Evolutionary conservation across 345 rosid species (phyloP).

Genomic region (Salix koriyanagi): DNA sequence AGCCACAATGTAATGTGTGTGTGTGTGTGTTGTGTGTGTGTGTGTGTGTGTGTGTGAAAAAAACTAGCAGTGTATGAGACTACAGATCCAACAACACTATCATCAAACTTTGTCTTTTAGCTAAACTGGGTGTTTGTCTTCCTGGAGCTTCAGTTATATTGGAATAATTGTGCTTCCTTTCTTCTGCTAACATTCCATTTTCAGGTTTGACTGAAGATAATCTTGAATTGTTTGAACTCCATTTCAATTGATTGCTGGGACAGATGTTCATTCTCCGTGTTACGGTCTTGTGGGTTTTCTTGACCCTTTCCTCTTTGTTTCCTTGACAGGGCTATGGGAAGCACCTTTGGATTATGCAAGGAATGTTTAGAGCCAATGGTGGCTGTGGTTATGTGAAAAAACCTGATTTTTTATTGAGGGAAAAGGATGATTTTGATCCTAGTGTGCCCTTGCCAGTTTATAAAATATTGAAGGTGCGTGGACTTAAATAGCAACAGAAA

Average conservation of each 20-base stretch:
- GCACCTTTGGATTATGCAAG: constrained; percentile 29
- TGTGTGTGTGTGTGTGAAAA: too few species aligned
- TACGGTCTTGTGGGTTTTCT: background rate
- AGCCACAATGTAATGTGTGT: background rate
- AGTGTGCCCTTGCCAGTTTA: background rate
- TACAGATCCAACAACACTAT: background rate
- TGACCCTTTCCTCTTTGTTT: background rate
- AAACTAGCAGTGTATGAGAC: too few species aligned
- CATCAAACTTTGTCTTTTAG: background rate
- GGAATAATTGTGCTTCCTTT: background rate
- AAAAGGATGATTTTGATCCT: constrained; percentile 15
- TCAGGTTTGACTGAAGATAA: background rate
- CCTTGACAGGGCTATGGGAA: constrained; percentile 20
- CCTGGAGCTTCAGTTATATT: background rate
- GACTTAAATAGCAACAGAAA: background rate
- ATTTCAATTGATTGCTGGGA: background rate
- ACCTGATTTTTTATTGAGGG: constrained; percentile 18
- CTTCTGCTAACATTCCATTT: background rate
- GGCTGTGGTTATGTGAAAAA: constrained; percentile 32
- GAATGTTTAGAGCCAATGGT: constrained; percentile 28
- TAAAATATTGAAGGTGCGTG: constrained; percentile 13
- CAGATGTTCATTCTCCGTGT: background rate
- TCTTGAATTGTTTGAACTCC: background rate
- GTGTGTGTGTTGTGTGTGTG: too few species aligned
- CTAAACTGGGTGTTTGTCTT: background rate